Percentiles rank a stretch among this genome's conserved stretches.
Conservation (phyloP, 2,329 filamentous ascomycete species). For the Verticillium alfalfae region DNA sequence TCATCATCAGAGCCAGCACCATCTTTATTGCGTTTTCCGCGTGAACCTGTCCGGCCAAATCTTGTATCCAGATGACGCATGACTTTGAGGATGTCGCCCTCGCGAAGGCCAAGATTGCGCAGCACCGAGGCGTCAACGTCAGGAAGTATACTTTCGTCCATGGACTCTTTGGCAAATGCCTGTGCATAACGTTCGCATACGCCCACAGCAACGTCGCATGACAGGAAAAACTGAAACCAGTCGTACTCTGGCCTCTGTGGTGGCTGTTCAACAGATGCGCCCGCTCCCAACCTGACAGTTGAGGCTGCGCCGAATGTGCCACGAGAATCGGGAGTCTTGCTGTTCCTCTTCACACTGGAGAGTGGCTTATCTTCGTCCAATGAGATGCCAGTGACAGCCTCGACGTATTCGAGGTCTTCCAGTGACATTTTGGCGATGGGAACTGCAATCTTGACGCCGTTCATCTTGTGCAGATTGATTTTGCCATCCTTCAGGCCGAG, state of each 20-base stretch:
- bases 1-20: constrained; percentile 53
- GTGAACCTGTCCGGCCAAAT: constrained; percentile 52
- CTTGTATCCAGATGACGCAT: constrained; percentile 84
- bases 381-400: constrained; percentile 78
- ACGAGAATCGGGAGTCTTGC: constrained; percentile 19
- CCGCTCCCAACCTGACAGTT: constrained; percentile 30
- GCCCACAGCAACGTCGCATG: constrained; percentile 84
- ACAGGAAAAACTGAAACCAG: constrained; percentile 98
- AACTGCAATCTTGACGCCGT: constrained; percentile 97
- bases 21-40: constrained; percentile 46
- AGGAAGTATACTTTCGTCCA: constrained; percentile 88
- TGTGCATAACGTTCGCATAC: constrained; percentile 92
- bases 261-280: constrained; percentile 54
- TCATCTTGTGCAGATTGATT: constrained; percentile 95
- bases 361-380: constrained; percentile 92
- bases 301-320: constrained; percentile 12
- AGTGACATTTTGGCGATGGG: constrained; percentile 93
- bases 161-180: constrained; percentile 84
- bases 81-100: constrained; percentile 93
- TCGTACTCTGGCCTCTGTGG: constrained; percentile 73
- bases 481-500: constrained; percentile 91
- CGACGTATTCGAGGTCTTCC: constrained; percentile 92
- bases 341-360: constrained; percentile 68
- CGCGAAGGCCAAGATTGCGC: constrained; percentile 84
- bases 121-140: constrained; percentile 82